Evolutionary conservation across 345 rosid species (phyloP), one percentile per base, ranked within the genome.

Genomic region (Excoecaria agallocha): DNA sequence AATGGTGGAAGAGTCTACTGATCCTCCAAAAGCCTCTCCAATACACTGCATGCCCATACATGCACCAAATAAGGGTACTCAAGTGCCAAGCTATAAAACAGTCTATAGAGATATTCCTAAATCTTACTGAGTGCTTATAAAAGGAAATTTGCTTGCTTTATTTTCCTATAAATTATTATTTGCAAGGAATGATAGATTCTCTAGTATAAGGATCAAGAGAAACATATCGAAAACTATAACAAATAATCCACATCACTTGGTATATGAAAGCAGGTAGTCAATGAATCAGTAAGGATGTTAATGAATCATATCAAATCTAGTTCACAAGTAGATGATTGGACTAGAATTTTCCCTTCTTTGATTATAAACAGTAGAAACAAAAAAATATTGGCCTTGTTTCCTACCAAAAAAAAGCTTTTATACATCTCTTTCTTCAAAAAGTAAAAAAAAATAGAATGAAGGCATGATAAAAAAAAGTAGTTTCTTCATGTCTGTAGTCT

Each of bases 1-100:
- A n/a, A n/a, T n/a, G n/a, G n/a, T n/a, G n/a, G n/a, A n/a, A n/a
- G n/a, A n/a, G n/a, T n/a, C n/a, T n/a, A n/a, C n/a, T n/a, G n/a
- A n/a, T n/a, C 99, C 99, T 82, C 99, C 98, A 84, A 91, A 95
- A 79, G 99, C 99, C 82, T 95, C 98, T 19, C 99, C 98, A 66
- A 95, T 95, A 86, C 98, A 95, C 77, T 93, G 98, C 86, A 93
- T 82, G 24, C 97, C 98, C 98, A 89, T 91, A 80, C 97, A 91
- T 12, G 93, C 98, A 35, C 99, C 99, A 81, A 95, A 90, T 51
- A 93, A 85, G 74, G 99, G 99, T 57, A 90, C 92, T 37, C 17
- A 66, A 8, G 96, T 97, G 73, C 99, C 98, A 54, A 93, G 92
- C 76, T 95, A 94, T 82, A 93, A 68, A 78, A 93, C 96, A 22